These are phyloP conservation scores for Thelonectria blattea DNA, from an alignment of 2,329 filamentous ascomycete species.

Conservation along the genomic window DNA sequence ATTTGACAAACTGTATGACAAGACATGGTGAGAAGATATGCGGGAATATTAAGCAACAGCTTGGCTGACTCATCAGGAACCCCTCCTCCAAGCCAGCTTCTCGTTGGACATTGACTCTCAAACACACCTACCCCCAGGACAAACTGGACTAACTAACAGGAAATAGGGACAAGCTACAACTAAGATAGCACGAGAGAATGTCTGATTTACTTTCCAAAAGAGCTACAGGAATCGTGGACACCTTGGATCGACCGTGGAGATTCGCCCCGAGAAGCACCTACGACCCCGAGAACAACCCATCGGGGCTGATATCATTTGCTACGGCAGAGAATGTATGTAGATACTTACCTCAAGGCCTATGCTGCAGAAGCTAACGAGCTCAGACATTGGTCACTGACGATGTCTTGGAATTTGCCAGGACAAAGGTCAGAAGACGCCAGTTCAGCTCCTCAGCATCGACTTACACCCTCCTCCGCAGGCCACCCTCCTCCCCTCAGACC, in stretches of 20 bases:
- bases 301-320: conserved; percentile 54
- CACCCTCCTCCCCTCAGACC: conserved; percentile 38
- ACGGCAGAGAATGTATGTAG: conserved; percentile 55
- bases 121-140: neutral
- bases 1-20: neutral
- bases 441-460: neutral
- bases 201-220: conserved; percentile 31
- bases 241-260: conserved; percentile 41
- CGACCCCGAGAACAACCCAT: conserved; percentile 45
- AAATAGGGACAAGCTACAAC: neutral
- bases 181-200: conserved; percentile 9
- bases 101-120: neutral
- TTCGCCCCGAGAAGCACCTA: conserved; percentile 45
- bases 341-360: neutral
- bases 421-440: conserved; percentile 40
- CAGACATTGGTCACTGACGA: conserved; percentile 50
- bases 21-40: neutral
- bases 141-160: neutral
- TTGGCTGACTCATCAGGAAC: conserved; percentile 10
- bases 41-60: neutral
- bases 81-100: neutral
- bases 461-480: conserved; percentile 26
- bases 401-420: conserved; percentile 38
- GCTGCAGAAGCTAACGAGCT: neutral
- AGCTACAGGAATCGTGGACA: conserved; percentile 32